Evolutionary conservation across 202 grass and related monocot genomes (phyloP).

Genomic region (Carex sylvatica): DNA sequence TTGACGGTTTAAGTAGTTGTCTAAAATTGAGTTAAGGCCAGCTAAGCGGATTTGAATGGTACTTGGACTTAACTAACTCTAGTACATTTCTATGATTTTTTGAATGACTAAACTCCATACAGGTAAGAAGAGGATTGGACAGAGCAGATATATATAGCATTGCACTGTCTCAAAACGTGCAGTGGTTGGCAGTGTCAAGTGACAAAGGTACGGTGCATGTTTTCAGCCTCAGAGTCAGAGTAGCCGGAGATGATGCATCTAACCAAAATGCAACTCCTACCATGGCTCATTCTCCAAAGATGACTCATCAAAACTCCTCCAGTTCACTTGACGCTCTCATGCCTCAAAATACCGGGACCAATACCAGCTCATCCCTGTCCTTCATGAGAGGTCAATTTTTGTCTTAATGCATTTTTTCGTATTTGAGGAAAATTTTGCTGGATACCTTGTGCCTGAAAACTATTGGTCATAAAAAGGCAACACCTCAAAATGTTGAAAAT

Average conservation of each 20-base stretch:
- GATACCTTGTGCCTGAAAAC: not conserved
- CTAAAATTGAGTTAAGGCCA: not conserved
- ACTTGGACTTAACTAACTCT: not conserved
- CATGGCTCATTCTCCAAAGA: conserved; percentile 15
- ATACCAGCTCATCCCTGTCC: conserved; percentile 21
- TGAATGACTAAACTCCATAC: conserved; percentile 5
- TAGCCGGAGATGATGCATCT: conserved; percentile 26
- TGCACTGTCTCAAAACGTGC: conserved; percentile 46
- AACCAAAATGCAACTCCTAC: conserved; percentile 24
- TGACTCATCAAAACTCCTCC: conserved; percentile 28
- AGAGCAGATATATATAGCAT: conserved; percentile 69
- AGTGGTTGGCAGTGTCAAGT: conserved; percentile 74
- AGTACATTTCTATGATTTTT: not conserved
- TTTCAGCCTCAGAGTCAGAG: conserved; percentile 44
- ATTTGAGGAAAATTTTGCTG: not conserved
- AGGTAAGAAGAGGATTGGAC: conserved; percentile 62
- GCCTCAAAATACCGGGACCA: conserved; percentile 8
- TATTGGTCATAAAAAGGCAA: not conserved
- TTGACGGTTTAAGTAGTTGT: not conserved
- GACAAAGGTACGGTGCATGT: conserved; percentile 70
- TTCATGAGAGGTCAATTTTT: conserved; percentile 22
- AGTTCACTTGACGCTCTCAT: conserved; percentile 29
- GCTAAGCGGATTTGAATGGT: not conserved
- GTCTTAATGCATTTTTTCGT: not conserved
- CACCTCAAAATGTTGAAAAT: not conserved